Evolutionary conservation across 768 basidiomycete species (phyloP).

Genomic region (Kwoniella pini): DNA sequence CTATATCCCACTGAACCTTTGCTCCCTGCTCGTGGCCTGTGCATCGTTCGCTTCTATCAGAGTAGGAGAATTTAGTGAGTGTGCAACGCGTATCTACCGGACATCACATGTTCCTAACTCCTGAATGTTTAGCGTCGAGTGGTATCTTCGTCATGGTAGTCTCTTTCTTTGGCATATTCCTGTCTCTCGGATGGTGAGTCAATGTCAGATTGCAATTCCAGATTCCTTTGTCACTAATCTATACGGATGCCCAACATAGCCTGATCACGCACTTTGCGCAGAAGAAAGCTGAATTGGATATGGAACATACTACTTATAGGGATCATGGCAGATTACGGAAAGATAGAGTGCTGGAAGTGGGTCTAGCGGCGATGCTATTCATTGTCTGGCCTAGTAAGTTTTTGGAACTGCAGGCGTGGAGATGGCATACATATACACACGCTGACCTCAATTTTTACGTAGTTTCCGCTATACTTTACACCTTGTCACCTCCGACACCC

Average conservation of each 20-base stretch:
- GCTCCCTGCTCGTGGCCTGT: slow-evolving; percentile 25
- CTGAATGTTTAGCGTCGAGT: slow-evolving; percentile 1
- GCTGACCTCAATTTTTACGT: neutral
- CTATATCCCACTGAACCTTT: slow-evolving; percentile 32
- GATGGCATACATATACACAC: slow-evolving; percentile 1
- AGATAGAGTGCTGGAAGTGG: slow-evolving; percentile 37
- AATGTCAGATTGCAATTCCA: neutral
- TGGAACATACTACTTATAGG: neutral
- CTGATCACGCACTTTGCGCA: slow-evolving; percentile 11
- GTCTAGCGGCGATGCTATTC: slow-evolving; percentile 24
- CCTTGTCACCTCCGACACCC: slow-evolving; percentile 38
- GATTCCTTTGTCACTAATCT: neutral
- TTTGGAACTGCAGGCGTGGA: no score
- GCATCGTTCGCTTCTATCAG: slow-evolving; percentile 8
- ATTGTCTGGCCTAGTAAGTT: slow-evolving; percentile 46
- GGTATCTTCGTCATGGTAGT: slow-evolving; percentile 8
- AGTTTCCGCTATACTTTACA: slow-evolving; percentile 44
- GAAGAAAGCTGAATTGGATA: neutral
- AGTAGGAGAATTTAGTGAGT: slow-evolving; percentile 28
- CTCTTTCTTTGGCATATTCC: slow-evolving; percentile 2
- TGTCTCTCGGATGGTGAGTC: slow-evolving; percentile 20
- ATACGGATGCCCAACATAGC: slow-evolving; percentile 1
- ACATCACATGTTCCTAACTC: neutral
- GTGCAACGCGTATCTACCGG: neutral
- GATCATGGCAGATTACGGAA: neutral